phyloP scores from a whole-genome alignment of 164 flowering plant species.

The Tinospora cordifolia region DNA sequence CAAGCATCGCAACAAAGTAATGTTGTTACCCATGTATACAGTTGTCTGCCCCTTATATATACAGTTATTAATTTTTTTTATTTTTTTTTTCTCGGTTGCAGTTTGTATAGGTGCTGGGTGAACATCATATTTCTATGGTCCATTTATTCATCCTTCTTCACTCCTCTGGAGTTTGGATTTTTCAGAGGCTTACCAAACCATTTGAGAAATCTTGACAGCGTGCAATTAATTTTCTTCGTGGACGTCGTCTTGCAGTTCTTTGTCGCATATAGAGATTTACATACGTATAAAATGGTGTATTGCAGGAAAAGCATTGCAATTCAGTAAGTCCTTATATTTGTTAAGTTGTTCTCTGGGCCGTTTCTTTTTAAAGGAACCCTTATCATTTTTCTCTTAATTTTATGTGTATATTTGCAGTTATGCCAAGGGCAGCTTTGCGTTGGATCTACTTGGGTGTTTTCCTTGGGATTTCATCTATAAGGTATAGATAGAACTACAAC shows the following conservation, averaged over 20 bases:
- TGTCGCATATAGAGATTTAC: slow-evolving; percentile 61
- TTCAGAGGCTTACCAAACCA: slow-evolving; percentile 74
- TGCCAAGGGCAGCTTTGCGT: slow-evolving; percentile 54
- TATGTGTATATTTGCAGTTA: too few relatives aligned
- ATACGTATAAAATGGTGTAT: slow-evolving; percentile 61
- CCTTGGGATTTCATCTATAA: slow-evolving; percentile 86
- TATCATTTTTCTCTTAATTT: not conserved
- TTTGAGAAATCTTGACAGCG: slow-evolving; percentile 64
- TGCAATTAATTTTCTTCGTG: slow-evolving; percentile 61
- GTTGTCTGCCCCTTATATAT: too few relatives aligned
- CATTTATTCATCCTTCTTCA: slow-evolving; percentile 81
- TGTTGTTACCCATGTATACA: too few relatives aligned
- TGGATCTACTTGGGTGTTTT: slow-evolving; percentile 70
- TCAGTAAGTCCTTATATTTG: slow-evolving; percentile 32
- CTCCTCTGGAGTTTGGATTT: slow-evolving; percentile 95
- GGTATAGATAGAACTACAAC: slow-evolving; percentile 32
- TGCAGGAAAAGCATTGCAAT: slow-evolving; percentile 55
- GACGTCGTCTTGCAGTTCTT: slow-evolving; percentile 72
- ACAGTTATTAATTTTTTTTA: too few relatives aligned
- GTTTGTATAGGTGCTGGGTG: slow-evolving; percentile 72
- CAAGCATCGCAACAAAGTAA: too few relatives aligned
- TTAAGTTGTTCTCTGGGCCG: not conserved
- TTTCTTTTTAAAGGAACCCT: too few relatives aligned
- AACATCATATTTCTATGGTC: slow-evolving; percentile 78
- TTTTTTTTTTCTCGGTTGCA: too few relatives aligned